These are phyloP conservation scores for Nicotiana attenuata DNA, from an alignment of 257 asterid species.

Conservation along the genomic window DNA sequence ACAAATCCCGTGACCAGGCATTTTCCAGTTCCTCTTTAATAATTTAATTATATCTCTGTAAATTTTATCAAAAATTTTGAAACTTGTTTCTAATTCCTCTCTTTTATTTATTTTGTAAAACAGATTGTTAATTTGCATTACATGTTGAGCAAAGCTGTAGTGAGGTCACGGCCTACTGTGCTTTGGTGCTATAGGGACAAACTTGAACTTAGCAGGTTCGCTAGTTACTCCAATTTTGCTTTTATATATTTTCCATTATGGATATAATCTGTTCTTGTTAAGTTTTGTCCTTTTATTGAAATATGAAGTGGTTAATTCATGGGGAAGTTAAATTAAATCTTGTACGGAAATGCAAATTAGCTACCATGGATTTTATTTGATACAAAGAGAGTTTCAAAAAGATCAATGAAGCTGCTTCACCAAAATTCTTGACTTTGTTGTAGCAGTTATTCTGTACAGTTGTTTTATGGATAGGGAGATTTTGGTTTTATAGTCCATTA, in stretches of 20 bases:
- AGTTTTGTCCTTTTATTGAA: neutral
- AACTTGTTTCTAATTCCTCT: neutral
- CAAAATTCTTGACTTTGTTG: neutral
- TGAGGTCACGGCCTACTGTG: slow-evolving; percentile 66
- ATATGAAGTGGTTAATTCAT: neutral
- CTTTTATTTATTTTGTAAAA: neutral
- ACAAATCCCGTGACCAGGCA: slow-evolving; percentile 80
- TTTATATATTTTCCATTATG: neutral
- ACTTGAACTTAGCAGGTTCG: slow-evolving; percentile 86
- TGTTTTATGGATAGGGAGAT: no score
- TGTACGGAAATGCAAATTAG: neutral
- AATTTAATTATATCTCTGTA: neutral
- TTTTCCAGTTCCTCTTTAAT: neutral
- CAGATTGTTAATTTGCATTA: slow-evolving; percentile 77
- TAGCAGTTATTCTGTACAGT: neutral
- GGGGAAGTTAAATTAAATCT: neutral
- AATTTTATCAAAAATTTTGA: neutral
- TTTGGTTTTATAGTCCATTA: no score
- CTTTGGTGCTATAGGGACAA: slow-evolving; percentile 96
- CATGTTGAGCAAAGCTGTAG: slow-evolving; percentile 65
- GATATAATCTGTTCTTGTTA: neutral
- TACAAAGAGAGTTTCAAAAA: neutral
- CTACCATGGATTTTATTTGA: neutral
- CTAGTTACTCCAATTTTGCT: neutral
- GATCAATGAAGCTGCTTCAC: neutral